Evolutionary conservation across 306 rosid species (phyloP), one percentile per base, ranked within the genome.

Genomic region (Quercus dentata): DNA sequence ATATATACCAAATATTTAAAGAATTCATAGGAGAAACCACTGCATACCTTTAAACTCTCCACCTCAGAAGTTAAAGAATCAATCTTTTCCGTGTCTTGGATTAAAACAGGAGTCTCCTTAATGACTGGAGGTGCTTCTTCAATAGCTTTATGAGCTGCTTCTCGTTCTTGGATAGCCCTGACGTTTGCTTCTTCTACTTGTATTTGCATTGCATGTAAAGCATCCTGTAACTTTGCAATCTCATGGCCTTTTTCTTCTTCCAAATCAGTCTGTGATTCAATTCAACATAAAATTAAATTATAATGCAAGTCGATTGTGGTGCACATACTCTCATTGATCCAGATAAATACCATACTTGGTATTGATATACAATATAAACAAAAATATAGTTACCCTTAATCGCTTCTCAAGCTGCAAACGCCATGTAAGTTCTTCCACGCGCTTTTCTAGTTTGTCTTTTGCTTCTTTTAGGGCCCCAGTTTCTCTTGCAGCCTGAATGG

Each of bases 341-440:
- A 80, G 80, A 62, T 67, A 23, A 28, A 56, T 28, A 79, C 78
- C 69, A 79, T 55, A 74, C 74, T 46, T 71, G 75, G 80, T 71
- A 41, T 15, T 73, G 67, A 49, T 33, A 27, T 56, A 71, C 31
- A 58, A 80, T 85, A 81, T 7, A 19, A 73, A 49, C 28, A 12
- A 64, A 79, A 72, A 86, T 74, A 78, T 71, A 83, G 55, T 81
- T 89, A 95, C 99, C 83, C 99, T 91, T 76, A 96, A 80, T 69
- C 99, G 90, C 93, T 96, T 96, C 90, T 96, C 99, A 55, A 96
- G 89, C 83, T 96, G 99, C 86, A 96, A 87, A 74, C 99, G 99
- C 98, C 98, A 96, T 56, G 99, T 93, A 74, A 96, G 99, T 84
- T 96, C 99, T 88, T 96, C 99, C 76, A 96, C 99, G 61, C 99